Evolutionary conservation across 2,329 filamentous ascomycete genomes (phyloP).

Genomic region (Alternaria incomplexa): DNA sequence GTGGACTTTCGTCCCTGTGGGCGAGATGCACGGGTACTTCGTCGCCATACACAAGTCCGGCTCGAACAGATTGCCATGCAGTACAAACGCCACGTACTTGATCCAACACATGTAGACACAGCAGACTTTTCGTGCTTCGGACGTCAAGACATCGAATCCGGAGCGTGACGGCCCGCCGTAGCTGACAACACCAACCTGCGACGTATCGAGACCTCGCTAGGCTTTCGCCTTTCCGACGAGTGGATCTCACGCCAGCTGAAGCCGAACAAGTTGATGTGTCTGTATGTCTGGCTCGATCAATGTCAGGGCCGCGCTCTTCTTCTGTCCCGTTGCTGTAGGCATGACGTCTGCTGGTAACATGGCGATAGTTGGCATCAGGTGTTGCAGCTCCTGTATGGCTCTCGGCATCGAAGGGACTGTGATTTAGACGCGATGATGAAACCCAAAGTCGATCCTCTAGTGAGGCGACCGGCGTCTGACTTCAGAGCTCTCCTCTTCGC

Average conservation of each 20-base stretch:
- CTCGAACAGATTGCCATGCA: constrained; percentile 17
- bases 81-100: constrained; percentile 32
- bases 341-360: constrained; percentile 37
- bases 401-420: constrained; percentile 11
- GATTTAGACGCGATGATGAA: constrained; percentile 43
- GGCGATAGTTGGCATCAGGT: constrained; percentile 41
- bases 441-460: constrained; percentile 59
- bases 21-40: constrained; percentile 59
- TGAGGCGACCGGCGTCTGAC: constrained; percentile 59
- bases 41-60: constrained; percentile 22
- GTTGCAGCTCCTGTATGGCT: constrained; percentile 41
- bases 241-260: constrained; percentile 51
- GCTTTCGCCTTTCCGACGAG: constrained; percentile 64
- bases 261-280: constrained; percentile 42
- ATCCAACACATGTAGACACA: constrained; percentile 32
- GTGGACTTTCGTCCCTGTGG: constrained; percentile 46
- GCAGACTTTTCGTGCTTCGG: constrained; percentile 4
- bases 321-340: constrained; percentile 31
- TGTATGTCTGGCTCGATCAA: constrained; percentile 53
- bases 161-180: constrained; percentile 49
- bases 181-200: constrained; percentile 35
- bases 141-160: constrained; percentile 35
- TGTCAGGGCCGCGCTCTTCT: constrained; percentile 48
- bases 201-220: constrained; percentile 61
- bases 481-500: constrained; percentile 55